Evolutionary conservation across 2,329 filamentous ascomycete species (phyloP).

Genomic region (Phyllachora maydis): DNA sequence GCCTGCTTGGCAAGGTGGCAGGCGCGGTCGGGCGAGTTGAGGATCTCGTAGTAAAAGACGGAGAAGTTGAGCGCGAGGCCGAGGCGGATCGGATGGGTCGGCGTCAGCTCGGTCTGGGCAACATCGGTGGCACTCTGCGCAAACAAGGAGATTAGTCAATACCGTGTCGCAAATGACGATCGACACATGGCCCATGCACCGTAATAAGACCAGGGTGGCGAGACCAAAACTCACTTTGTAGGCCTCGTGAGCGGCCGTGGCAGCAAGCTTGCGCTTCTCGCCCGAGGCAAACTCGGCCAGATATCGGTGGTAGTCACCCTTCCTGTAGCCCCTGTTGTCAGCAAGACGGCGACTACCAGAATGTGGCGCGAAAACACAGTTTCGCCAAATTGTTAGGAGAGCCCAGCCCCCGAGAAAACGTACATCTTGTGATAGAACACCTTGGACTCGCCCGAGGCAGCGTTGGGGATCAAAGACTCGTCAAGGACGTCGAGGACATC

Average conservation of each 20-base stretch:
- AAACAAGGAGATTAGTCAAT: conserved; percentile 7
- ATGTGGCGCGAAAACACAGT: too few species aligned
- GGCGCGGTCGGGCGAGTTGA: conserved; percentile 92
- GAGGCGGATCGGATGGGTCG: conserved; percentile 94
- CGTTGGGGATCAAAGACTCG: conserved; percentile 83
- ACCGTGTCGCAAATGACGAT: not conserved
- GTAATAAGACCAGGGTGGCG: not conserved
- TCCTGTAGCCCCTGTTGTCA: conserved; percentile 33
- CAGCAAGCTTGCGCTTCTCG: conserved; percentile 78
- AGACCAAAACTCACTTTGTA: conserved; percentile 61
- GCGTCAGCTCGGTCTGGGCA: conserved; percentile 90
- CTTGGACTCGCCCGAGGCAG: conserved; percentile 94
- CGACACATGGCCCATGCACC: not conserved
- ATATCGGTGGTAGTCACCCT: conserved; percentile 94
- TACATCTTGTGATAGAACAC: conserved; percentile 99
- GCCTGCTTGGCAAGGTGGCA: conserved; percentile 99
- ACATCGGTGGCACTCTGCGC: conserved; percentile 89
- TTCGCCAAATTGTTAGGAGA: too few species aligned
- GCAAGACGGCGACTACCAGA: conserved; percentile 1
- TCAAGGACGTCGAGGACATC: conserved; percentile 93
- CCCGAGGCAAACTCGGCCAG: conserved; percentile 83
- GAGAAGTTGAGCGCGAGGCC: conserved; percentile 98
- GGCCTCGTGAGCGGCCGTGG: conserved; percentile 75
- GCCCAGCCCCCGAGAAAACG: conserved; percentile 13
- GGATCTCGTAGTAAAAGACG: conserved; percentile 98